Base-by-base conservation (phyloP, 2,329 filamentous ascomycete genomes). In the Aplosporella prunicola region DNA sequence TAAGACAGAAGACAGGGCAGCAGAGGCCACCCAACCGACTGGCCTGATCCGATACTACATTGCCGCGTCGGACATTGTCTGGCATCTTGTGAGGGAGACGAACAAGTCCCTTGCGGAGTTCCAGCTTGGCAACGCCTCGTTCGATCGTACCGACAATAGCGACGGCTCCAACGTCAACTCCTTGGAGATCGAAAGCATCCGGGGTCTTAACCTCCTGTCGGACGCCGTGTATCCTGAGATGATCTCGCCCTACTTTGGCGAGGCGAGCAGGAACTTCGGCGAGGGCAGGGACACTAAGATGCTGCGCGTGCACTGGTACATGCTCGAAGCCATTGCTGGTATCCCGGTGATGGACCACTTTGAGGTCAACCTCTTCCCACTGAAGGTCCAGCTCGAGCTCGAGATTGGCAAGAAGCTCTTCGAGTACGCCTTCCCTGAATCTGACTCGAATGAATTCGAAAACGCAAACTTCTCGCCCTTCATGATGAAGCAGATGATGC, bases 261-360 rank as follows among this genome's bases (percentile, higher is more conserved):
- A 56, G 39, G 54, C 75, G 23, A 56, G 56, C 61, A 74, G 57
- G 54, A 67, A 46, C 50, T 66, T 55, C 46, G 67, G 70, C 20
- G 71, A 76, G 30, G 61, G 70, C n/a, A 64, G 69, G 35, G 77
- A 82, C 43, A 72, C 74, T 30, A 85, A 87, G 52, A 96, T 96
- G 82, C 74, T 98, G 35, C 78, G 82, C 22, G 84, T 99, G 9
- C 91, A 93, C 56, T 98, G 93, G 86, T 80, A 95, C 56, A 95
- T 95, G 86, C 72, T 98, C 4, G 91, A 98, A 62, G 88, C 91
- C 6, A 95, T 98, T 57, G 91, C 89, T 24, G 91, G 91, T 32
- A 98, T 98, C 44, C 86, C 89, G 1, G 88, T 98, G 20, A 85
- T 98, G 69, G 89, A 96, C 49, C 83, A 93, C 51, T 98, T 98